A percentile compares a stretch with the other conserved stretches of the same genome.
phyloP scores from a whole-genome alignment of 2,329 filamentous ascomycete species.

The Anthostomella pinea region DNA sequence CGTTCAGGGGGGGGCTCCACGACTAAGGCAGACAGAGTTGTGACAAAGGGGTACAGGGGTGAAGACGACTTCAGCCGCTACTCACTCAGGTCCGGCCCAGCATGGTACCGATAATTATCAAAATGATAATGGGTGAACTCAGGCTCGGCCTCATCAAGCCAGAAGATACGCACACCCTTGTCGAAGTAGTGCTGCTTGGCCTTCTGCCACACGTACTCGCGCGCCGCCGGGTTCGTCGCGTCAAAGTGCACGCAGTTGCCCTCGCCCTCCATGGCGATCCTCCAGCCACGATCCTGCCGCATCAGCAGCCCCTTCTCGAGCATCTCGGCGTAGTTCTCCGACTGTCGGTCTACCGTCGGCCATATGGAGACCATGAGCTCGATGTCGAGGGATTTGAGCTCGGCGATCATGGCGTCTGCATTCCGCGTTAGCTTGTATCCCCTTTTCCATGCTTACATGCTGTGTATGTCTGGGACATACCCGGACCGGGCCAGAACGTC shows the following conservation, averaged over 20 bases:
- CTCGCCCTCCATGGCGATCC: conserved; percentile 56
- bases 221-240: conserved; percentile 58
- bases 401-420: conserved; percentile 59
- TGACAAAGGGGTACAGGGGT: no score
- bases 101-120: conserved; percentile 61
- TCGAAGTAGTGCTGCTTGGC: conserved; percentile 59
- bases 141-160: conserved; percentile 68
- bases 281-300: conserved; percentile 56
- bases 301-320: conserved; percentile 59
- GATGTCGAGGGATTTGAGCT: conserved; percentile 55
- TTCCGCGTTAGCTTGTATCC: no score
- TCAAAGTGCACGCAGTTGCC: conserved; percentile 61
- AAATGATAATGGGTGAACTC: conserved; percentile 65
- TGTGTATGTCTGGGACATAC: conserved; percentile 28
- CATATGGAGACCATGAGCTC: conserved; percentile 70
- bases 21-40: no score
- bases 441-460: neutral
- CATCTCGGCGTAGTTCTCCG: conserved; percentile 62
- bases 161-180: conserved; percentile 62
- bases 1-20: no score
- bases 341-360: conserved; percentile 60
- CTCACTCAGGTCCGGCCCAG: conserved; percentile 45
- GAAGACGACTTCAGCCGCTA: neutral
- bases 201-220: conserved; percentile 58
- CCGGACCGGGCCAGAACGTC: conserved; percentile 62